Evolutionary conservation across 352 stramenopile species (phyloP), one percentile per base, ranked within the genome.

Genomic region (Pythium insidiosum): DNA sequence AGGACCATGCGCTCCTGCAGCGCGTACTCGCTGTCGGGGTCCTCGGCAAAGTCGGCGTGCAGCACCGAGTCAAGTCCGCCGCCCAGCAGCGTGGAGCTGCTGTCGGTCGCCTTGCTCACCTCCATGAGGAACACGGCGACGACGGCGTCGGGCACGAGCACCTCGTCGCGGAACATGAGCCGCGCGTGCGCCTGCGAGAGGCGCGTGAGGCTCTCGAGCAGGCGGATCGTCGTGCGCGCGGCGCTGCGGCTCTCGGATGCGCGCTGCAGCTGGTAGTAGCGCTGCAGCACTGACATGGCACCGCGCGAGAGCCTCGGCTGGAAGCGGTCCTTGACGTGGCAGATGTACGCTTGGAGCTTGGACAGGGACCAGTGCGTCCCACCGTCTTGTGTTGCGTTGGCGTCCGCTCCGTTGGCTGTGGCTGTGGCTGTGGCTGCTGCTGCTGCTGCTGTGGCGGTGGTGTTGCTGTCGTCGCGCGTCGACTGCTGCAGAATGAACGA

Each of bases 161-260:
- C 81, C 46, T 83, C 55, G 0, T 74, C 53, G 47, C 83, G 76
- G 23, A 61, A 83, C 74, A 88, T 84, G 5, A 94, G 53, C 25
- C 91, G 61, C 21, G 94, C 94, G 60, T 98, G 93, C 10, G 92
- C 94, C 61, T 93, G 78, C 6, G 83, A 64, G 4, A 98, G 46
- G 5, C 95, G 81, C 50, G 97, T 97, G 23, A 98, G 74, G 37
- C 81, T 97, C 61, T 98, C 93, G 1, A 98, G 60, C 50, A 98
- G 79, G 15, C 94, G 82, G 47, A 98, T 94, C 18, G 94, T 98
- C 20, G 95, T 95, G 5, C 84, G 73, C 39, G 73, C 57, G 21
- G 74, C 61, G 63, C 84, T 70, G 45, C 76, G 50, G 56, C 57
- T 68, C 38, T 90, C 77, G 4, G 62, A 73, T 12, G 68, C 65